These are phyloP conservation scores for Dendrocalamus sinicus DNA, from an alignment of 176 grass and related monocot species.

Conservation along the genomic window DNA sequence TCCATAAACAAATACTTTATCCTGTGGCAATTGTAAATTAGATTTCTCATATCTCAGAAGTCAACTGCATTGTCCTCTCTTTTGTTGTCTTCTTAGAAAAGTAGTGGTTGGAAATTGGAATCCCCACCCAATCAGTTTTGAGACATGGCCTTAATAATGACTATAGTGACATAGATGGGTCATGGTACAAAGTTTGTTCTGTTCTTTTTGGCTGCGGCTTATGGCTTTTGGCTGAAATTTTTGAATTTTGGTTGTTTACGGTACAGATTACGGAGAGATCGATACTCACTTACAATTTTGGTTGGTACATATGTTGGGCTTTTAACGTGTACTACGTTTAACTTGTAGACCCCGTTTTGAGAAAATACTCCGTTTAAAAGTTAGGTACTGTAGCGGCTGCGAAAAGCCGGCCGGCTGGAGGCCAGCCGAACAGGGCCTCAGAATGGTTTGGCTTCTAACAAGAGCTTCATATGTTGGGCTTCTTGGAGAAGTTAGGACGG, in stretches of 20 bases:
- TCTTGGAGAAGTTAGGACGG: conserved; percentile 29
- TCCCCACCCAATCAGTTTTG: conserved; percentile 22
- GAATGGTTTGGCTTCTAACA: conserved; percentile 34
- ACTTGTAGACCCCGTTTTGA: too few relatives aligned
- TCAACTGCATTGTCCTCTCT: conserved; percentile 42
- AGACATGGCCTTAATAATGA: conserved; percentile 28
- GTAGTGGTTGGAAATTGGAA: conserved; percentile 26
- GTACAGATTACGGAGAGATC: too few relatives aligned
- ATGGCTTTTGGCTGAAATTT: too few relatives aligned
- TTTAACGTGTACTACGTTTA: too few relatives aligned
- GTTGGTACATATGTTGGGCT: too few relatives aligned
- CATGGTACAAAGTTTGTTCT: conserved; percentile 43
- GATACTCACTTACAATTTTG: too few relatives aligned
- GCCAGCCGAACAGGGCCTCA: too few relatives aligned
- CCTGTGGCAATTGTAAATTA: conserved; percentile 30
- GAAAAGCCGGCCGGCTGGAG: too few relatives aligned
- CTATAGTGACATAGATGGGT: conserved; percentile 20
- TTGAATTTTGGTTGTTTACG: too few relatives aligned
- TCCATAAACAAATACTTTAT: conserved; percentile 27
- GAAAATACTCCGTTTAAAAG: too few relatives aligned
- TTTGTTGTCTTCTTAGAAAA: conserved; percentile 40
- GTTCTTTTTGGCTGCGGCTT: too few relatives aligned
- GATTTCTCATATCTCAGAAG: conserved; percentile 27
- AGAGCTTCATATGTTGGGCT: conserved; percentile 31
- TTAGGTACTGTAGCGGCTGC: too few relatives aligned